phyloP scores from a whole-genome alignment of 495 filamentous ascomycete species.

The Penicillium desertorum region DNA sequence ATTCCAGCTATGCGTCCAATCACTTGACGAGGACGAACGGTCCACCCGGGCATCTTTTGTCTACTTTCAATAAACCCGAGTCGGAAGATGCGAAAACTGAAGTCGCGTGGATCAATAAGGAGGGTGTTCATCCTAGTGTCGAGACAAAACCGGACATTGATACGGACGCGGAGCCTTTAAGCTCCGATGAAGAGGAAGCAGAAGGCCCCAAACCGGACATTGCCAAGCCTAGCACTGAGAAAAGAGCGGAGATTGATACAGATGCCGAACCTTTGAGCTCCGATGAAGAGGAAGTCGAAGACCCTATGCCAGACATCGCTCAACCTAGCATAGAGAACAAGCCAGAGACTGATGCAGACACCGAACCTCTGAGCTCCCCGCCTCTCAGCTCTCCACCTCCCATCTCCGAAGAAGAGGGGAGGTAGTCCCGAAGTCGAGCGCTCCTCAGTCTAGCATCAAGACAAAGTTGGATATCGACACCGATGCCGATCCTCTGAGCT shows the following conservation, averaged over 20 bases:
- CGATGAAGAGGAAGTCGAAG: conserved; percentile 15
- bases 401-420: conserved; percentile 1
- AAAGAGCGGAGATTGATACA: background rate
- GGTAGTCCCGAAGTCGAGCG: background rate
- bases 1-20: conserved; percentile 30
- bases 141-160: conserved; percentile 16
- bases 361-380: background rate
- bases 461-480: conserved; percentile 21
- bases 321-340: background rate
- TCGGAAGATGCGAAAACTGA: background rate
- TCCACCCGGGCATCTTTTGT: conserved; percentile 17
- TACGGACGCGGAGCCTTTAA: conserved; percentile 33
- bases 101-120: background rate
- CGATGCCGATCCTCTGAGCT: conserved; percentile 31
- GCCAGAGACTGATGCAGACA: background rate
- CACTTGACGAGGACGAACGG: conserved; percentile 16
- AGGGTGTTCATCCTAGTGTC: background rate
- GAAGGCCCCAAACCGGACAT: background rate
- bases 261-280: background rate
- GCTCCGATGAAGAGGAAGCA: conserved; percentile 15
- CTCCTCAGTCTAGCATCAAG: background rate
- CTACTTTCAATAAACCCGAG: conserved; percentile 24
- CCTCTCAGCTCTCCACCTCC: background rate
- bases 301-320: background rate
- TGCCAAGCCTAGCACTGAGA: background rate